Conservation (phyloP, 1,284 basidiomycete species). For the Apiotrichum brassicae region DNA sequence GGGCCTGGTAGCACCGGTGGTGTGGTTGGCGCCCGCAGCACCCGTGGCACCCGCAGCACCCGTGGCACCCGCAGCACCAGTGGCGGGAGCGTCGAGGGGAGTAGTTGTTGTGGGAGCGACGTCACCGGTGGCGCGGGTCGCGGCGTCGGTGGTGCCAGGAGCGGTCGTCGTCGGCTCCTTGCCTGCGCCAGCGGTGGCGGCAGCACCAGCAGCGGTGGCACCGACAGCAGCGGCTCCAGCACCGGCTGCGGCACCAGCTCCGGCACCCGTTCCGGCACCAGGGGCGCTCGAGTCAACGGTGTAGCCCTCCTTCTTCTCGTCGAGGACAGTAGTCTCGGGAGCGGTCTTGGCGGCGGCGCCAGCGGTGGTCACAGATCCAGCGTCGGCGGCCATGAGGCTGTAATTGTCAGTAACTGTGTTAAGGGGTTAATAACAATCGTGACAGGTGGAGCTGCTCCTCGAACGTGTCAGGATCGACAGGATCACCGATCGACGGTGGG, state of each 20-base stretch:
- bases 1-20: constrained; percentile 1
- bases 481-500: no score
- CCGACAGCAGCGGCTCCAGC: background rate
- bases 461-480: no score
- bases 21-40: constrained; percentile 1
- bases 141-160: background rate
- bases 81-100: background rate
- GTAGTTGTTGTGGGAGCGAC: no score
- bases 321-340: no score
- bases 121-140: no score
- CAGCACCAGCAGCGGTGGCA: constrained; percentile 1
- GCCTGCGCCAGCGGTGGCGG: constrained; percentile 7
- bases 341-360: no score
- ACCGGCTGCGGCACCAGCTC: background rate
- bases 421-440: no score
- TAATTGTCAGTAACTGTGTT: no score
- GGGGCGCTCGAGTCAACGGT: background rate
- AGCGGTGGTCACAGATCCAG: no score
- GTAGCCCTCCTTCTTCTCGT: no score
- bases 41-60: background rate
- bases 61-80: background rate
- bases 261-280: background rate
- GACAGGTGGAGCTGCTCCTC: no score
- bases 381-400: no score
- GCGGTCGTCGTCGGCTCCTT: background rate